Evolutionary conservation across 257 asterid species (phyloP), one percentile per base, ranked within the genome.

Genomic region (Phtheirospermum japonicum): DNA sequence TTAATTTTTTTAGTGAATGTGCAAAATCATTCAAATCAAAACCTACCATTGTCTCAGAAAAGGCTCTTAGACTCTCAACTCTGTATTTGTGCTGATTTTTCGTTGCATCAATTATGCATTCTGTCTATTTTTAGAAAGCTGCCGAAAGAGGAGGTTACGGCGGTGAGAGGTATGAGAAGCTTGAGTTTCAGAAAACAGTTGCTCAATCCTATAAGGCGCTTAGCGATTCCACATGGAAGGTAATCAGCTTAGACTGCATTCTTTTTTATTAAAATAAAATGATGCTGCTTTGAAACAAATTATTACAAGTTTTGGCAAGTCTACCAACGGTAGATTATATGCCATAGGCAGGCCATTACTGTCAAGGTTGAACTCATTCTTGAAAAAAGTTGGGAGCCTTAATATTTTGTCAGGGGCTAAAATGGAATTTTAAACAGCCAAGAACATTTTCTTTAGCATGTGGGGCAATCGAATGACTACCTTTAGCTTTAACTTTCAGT

Each of bases 81-180:
- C 14, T 30, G 2, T 34, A 6, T 16, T 66, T 19, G 42, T 62
- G 43, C 20, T 52, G 52, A 13, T 48, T 20, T 42, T 33, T 61
- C 43, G 7, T 45, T 61, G 69, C 59, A n/a, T 31, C 42, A 61
- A 53, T 32, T 45, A 45, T 17, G 28, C 18, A 4, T 18, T 49
- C 31, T 49, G 17, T 49, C 31, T 49, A 49, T 57, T 66, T 68
- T 39, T 63, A 89, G 96, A 77, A 84, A 75, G 99, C 99, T 66
- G 88, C 97, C 28, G 94, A 87, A 78, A 79, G 99, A 77, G 99
- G 95, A 66, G 96, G 96, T 42, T 93, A 93, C 67, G 97, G 99
- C 28, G 95, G 80, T 7, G 97, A 93, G 79, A 77, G 97, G 77
- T 93, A 93, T 19, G 99, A 93, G 80, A 83, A 87, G 76, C 88